These are phyloP conservation scores for Lodderomyces oxycetoniae DNA, from an alignment of 1,139 yeast genomes.

Conservation along the genomic window DNA sequence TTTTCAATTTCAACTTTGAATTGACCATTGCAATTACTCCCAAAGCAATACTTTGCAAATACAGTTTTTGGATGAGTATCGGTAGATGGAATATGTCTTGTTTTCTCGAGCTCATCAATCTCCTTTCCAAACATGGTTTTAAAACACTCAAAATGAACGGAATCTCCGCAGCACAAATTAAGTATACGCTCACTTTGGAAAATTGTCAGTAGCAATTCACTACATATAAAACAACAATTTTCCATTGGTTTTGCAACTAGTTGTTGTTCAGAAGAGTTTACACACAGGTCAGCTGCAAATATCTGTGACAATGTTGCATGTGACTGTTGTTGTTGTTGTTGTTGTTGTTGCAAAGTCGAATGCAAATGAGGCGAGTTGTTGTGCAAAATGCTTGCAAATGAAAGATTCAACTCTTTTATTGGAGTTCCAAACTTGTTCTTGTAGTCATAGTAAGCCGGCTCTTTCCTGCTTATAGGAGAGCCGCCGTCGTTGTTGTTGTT, in stretches of 20 bases:
- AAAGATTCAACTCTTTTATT: slow-evolving; percentile 6
- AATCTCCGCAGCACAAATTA: slow-evolving; percentile 36
- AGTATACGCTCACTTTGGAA: slow-evolving; percentile 32
- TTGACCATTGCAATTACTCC: slow-evolving; percentile 7
- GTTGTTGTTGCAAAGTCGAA: not conserved
- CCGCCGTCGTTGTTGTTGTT: too few species aligned
- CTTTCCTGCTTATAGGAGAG: too few species aligned
- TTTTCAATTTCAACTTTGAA: slow-evolving; percentile 1
- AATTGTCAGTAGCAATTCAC: slow-evolving; percentile 30
- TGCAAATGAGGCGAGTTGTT: slow-evolving; percentile 2
- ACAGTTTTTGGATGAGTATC: slow-evolving; percentile 1
- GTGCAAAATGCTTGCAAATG: slow-evolving; percentile 12
- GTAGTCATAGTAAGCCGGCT: too few species aligned
- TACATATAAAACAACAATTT: slow-evolving; percentile 31
- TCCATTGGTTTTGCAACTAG: too few species aligned
- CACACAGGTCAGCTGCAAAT: slow-evolving; percentile 2
- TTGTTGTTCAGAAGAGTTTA: too few species aligned
- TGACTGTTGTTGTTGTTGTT: not conserved
- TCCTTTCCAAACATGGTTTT: slow-evolving; percentile 9
- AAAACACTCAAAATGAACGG: slow-evolving; percentile 37
- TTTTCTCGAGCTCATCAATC: not conserved
- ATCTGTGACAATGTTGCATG: not conserved
- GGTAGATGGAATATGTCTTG: not conserved
- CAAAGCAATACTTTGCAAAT: slow-evolving; percentile 8
- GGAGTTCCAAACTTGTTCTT: too few species aligned